Conservation (phyloP, 345 rosid species). For the Excoecaria cochinchinensis region DNA sequence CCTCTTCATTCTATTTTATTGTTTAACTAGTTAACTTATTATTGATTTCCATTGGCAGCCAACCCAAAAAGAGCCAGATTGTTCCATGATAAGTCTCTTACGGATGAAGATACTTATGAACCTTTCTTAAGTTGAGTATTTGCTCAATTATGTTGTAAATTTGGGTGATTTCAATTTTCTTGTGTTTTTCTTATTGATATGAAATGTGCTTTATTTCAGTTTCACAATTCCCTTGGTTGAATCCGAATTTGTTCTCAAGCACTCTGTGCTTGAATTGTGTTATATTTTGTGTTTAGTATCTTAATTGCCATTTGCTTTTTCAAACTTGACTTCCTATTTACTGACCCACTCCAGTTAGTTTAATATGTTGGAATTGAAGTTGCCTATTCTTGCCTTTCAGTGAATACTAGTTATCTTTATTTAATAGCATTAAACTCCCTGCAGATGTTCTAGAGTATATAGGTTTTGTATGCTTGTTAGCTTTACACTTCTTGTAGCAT, state of each 20-base stretch:
- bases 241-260: background rate
- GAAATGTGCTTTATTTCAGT: background rate
- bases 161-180: background rate
- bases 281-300: background rate
- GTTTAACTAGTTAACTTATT: conserved; percentile 19
- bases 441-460: background rate
- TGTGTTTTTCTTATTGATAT: background rate
- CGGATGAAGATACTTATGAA: conserved; percentile 75
- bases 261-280: background rate
- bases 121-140: conserved; percentile 88
- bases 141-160: background rate
- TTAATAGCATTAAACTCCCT: background rate
- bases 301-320: background rate
- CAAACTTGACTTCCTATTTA: background rate
- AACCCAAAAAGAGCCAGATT: conserved; percentile 87
- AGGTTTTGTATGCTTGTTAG: background rate
- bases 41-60: conserved; percentile 49
- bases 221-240: background rate
- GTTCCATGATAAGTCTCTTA: conserved; percentile 82
- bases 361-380: background rate
- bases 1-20: background rate
- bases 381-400: background rate
- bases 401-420: background rate
- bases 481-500: background rate
- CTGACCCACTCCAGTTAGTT: background rate